Conservation (phyloP, 306 rosid genomes). For the Pyrus betulifolia region DNA sequence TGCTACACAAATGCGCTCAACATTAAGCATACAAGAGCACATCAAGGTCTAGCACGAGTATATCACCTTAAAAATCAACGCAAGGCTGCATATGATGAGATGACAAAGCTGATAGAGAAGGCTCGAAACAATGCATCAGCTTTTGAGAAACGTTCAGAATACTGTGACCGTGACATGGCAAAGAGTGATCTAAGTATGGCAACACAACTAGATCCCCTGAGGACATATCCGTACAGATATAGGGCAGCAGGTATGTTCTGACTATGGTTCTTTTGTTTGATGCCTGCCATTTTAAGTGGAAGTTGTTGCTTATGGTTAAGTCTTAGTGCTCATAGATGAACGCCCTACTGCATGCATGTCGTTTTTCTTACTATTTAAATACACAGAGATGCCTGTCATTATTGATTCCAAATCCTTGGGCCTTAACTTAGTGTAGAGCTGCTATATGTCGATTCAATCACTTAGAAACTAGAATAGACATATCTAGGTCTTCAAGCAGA, state of each 20-base stretch:
- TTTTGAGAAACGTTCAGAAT: constrained; percentile 88
- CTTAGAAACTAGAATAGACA: background rate
- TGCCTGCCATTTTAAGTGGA: constrained; percentile 6
- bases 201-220: constrained; percentile 70
- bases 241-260: constrained; percentile 79
- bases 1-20: constrained; percentile 83
- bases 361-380: background rate
- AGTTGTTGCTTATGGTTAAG: constrained; percentile 5
- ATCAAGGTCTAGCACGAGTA: constrained; percentile 93
- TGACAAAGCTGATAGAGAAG: constrained; percentile 87
- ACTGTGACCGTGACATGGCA: constrained; percentile 95
- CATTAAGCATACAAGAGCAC: constrained; percentile 89
- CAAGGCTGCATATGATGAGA: constrained; percentile 88
- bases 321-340: background rate
- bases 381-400: background rate
- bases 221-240: constrained; percentile 93
- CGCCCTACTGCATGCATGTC: background rate
- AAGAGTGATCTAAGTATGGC: constrained; percentile 76
- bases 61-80: constrained; percentile 69
- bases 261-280: background rate
- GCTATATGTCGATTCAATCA: background rate
- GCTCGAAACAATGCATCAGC: constrained; percentile 83
- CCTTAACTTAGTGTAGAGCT: background rate
- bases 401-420: background rate
- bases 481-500: background rate